Conservation (phyloP, 208 protist genomes). For the Leishmania lainsoni region DNA sequence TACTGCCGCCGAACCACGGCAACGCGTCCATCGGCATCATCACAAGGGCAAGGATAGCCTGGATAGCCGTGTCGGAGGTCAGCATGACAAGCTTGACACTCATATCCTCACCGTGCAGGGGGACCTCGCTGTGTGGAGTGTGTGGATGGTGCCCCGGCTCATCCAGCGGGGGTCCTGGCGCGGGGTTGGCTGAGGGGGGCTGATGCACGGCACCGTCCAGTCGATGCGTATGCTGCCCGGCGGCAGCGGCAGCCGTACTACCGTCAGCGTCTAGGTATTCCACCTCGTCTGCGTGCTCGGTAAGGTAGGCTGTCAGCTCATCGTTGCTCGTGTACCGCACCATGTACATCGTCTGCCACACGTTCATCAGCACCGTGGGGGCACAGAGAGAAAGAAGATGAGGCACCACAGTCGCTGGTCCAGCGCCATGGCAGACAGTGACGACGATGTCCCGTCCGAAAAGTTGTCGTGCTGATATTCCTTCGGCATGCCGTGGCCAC, state of each 20-base stretch:
- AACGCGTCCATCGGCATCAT: constrained; percentile 58
- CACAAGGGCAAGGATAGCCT: constrained; percentile 35
- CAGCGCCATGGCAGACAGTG: background rate
- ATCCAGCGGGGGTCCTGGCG: background rate
- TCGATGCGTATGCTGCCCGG: background rate
- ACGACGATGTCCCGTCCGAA: constrained; percentile 2
- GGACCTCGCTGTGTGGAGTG: background rate
- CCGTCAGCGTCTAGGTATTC: background rate
- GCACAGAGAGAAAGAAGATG: constrained; percentile 76
- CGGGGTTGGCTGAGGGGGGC: background rate
- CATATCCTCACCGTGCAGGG: constrained; percentile 43
- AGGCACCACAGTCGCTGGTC: constrained; percentile 53
- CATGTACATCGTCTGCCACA: constrained; percentile 80
- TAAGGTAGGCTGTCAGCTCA: constrained; percentile 15
- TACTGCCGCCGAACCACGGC: constrained; percentile 57
- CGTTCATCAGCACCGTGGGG: constrained; percentile 74
- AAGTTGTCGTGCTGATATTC: background rate
- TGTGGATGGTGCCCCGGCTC: background rate
- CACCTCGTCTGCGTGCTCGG: constrained; percentile 5
- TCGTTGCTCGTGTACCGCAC: constrained; percentile 55
- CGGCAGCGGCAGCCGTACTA: background rate
- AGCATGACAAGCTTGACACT: constrained; percentile 71
- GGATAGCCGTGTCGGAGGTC: constrained; percentile 42
- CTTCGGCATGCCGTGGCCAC: background rate
- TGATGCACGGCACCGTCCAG: background rate